Base-by-base conservation (phyloP, 2,329 filamentous ascomycete genomes). In the Lachnellula occidentalis region DNA sequence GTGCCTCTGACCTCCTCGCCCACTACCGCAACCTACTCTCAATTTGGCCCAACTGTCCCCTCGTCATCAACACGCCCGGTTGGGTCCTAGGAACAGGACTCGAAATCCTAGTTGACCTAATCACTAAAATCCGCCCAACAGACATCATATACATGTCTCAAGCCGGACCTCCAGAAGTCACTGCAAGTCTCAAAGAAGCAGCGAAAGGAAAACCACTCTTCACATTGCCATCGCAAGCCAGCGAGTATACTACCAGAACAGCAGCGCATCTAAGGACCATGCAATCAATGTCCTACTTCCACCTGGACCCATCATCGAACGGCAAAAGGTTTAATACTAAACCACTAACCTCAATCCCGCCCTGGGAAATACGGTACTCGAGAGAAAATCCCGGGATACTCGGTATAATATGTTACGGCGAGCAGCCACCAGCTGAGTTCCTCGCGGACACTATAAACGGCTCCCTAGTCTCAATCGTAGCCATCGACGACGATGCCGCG, bases 251-350 rank as follows among this genome's bases (percentile, higher is more conserved):
- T 1, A 73, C 78, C 3, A 75, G 85, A 37, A 87, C 84, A 9
- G 78, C 86, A 0, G 77, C 81, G 0, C 83, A 92, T 57, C 70
- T 89, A 2, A 75, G 87, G 49, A 78, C 79, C 5, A 90, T 92
- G 86, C 87, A 91, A 61, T 82, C 78, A n/a, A 85, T 90, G 77
- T 85, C 87, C 0, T 92, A 92, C 63, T 90, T 92, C 64, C 89
- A 92, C 66, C 60, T 74, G 9, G 64, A 70, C 17, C 46, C 56
- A 39, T 51, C 27, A 46, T 61, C 42, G 48, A 62, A 56, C 55
- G 56, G 55, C 3, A n/a, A 41, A 49, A 42, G 3, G 11, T 43
- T 43, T 80, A 72, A 78, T 50, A 56, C 75, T 0, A 73, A 71
- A 0, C 79, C 86, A 0, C 70, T 92, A 8, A 80, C 80, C 1